Base-by-base conservation (phyloP, 2,329 filamentous ascomycete genomes). In the Knoxdaviesia capensis region DNA sequence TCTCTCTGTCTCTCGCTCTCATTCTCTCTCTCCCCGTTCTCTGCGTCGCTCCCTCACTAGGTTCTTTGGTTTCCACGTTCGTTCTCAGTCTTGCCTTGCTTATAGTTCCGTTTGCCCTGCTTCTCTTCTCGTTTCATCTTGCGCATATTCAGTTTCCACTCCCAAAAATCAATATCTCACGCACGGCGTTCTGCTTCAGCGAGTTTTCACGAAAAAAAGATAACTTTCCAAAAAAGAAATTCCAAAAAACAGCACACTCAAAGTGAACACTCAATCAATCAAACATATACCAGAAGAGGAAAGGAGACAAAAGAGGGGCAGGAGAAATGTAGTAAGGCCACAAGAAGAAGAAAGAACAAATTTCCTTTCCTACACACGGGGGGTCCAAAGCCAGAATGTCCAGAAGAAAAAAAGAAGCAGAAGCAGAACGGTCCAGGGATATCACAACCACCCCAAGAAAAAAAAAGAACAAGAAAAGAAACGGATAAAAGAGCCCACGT, bases 401-500 rank as follows among this genome's bases (percentile, higher is more conserved):
- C n/a, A n/a, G n/a, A n/a, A n/a, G n/a, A n/a, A n/a, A n/a, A n/a
- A n/a, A n/a, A n/a, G n/a, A n/a, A n/a, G n/a, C n/a, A n/a, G n/a
- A n/a, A n/a, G n/a, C n/a, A n/a, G n/a, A n/a, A n/a, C n/a, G n/a
- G n/a, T n/a, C n/a, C n/a, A n/a, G n/a, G n/a, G n/a, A n/a, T n/a
- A n/a, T n/a, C n/a, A n/a, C n/a, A n/a, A n/a, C n/a, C n/a, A n/a
- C n/a, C n/a, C n/a, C n/a, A n/a, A n/a, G n/a, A n/a, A 31, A 32
- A 39, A 40, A 11, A 11, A 41, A 31, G 32, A 36, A 30, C 31
- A 43, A 39, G 33, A 39, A 40, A 32, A 36, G 30, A 9, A 44
- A 39, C 42, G 41, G 35, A 51, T 43, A 43, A 46, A 45, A 47
- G 11, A 42, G 49, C 47, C 43, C 42, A 46, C 46, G 47, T 41